These are phyloP conservation scores for Fonsecaea monophora DNA, from an alignment of 2,329 filamentous ascomycete species.

Conservation along the genomic window DNA sequence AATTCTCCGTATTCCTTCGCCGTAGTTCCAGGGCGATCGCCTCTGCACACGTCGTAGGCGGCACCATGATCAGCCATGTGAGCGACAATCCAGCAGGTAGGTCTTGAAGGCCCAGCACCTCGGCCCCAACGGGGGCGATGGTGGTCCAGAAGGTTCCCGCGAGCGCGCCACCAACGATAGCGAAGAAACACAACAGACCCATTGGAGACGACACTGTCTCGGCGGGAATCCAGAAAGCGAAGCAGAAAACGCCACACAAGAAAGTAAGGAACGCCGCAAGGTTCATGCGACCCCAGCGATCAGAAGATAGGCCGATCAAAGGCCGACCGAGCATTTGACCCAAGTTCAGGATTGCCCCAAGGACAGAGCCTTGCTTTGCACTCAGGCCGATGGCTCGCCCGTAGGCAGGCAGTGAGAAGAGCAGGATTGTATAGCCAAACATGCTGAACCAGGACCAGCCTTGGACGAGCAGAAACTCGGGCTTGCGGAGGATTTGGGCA, in stretches of 20 bases:
- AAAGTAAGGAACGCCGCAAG: slow-evolving; percentile 64
- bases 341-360: slow-evolving; percentile 69
- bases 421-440: slow-evolving; percentile 69
- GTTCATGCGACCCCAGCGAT: slow-evolving; percentile 67
- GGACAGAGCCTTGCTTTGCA: slow-evolving; percentile 64
- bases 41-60: slow-evolving; percentile 56
- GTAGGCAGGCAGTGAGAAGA: slow-evolving; percentile 70
- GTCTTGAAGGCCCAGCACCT: slow-evolving; percentile 66
- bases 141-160: slow-evolving; percentile 67
- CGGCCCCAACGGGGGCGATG: slow-evolving; percentile 64
- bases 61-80: slow-evolving; percentile 65
- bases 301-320: slow-evolving; percentile 67
- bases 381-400: slow-evolving; percentile 65
- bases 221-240: slow-evolving; percentile 68
- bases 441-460: slow-evolving; percentile 67
- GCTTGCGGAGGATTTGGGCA: slow-evolving; percentile 58
- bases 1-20: slow-evolving; percentile 44
- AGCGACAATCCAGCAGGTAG: slow-evolving; percentile 64
- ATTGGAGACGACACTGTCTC: slow-evolving; percentile 54
- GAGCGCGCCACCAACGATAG: slow-evolving; percentile 63
- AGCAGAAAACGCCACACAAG: slow-evolving; percentile 62
- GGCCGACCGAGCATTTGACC: slow-evolving; percentile 65
- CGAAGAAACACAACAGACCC: slow-evolving; percentile 65
- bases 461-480: slow-evolving; percentile 65
- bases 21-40: slow-evolving; percentile 68